Base-by-base conservation (phyloP, 2,329 filamentous ascomycete genomes). In the Dothideomycetidae sp. region DNA sequence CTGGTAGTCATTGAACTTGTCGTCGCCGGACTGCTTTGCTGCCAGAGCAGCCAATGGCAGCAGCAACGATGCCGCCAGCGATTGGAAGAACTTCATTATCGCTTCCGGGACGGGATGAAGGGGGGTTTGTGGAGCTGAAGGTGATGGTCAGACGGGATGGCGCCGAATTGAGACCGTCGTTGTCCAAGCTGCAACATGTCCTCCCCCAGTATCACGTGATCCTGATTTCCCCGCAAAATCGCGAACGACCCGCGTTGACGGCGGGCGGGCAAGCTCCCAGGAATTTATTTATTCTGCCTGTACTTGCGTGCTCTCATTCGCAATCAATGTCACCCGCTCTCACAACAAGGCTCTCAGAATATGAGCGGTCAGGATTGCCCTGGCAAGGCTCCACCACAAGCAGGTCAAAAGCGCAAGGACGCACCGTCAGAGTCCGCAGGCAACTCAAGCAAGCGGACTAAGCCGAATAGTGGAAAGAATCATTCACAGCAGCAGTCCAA, bases 1-100 rank as follows among this genome's bases (percentile, higher is more conserved):
- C 54, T 79, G 75, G 62, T 76, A 88, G 42, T 73, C 68, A 45
- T 71, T 57, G 64, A 88, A 93, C 52, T 72, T 75, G 56, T 82
- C 73, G 26, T 43, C 23, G 1, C 51, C 31, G 33, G 75, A 63
- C 56, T 80, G 75, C 54, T 78, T 80, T 37, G 78, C 71, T 33
- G 71, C 74, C 29, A 78, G 56, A 40, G 68, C 67, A 41, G 70
- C 66, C 38, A 74, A 63, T 28, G 75, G 66, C 47, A 82, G 64
- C 53, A 78, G 62, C 41, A 73, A 62, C 7, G 49, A 48, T 29
- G 76, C 70, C 47, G 80, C 62, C 49, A 85, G 59, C 43, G 74
- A 58, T 48, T 70, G 66, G 41, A 81, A 62, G 52, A 79, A 64
- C 62, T 73, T 78, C 81, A 88, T 88, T 48, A 60, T 75, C 21